Base-by-base conservation (phyloP, 768 basidiomycete genomes). In the Suillus brevipes region DNA sequence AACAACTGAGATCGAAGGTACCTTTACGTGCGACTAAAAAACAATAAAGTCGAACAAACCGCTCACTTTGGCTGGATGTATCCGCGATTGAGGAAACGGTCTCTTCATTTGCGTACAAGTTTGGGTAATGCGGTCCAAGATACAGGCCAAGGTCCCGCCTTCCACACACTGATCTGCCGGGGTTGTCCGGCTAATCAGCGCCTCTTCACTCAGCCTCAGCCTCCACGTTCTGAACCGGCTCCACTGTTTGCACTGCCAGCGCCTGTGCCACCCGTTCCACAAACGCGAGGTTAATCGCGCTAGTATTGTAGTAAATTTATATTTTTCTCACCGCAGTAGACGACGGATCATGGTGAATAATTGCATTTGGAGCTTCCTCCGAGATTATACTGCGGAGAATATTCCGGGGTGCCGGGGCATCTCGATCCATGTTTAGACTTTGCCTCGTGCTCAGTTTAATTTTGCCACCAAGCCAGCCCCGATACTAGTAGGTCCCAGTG, bases 151-250 rank as follows among this genome's bases (percentile, higher is more conserved):
- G 53, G 53, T 10, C 53, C 53, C 53, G 53, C 53, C 53, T 58
- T 40, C 38, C 20, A 55, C 36, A 59, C n/a, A n/a, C n/a, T n/a
- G 36, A 59, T 59, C 25, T 42, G 40, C 40, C 58, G 58, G 40
- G 16, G 40, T 28, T 42, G 12, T 6, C 58, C 58, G 58, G 40
- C 7, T 42, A 59, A 59, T 42, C 28, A 28, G 6, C 10, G 38
- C 58, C 58, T 31, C 52, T 53, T 16, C 18, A 40, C 58, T 42
- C 58, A 59, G 57, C 57, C 57, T 59, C 23, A 58, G 23, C 38
- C 56, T 10, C 10, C 57, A 25, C 16, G 38, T 16, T 40, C 57
- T n/a, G 14, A 16, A 16, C 58, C 58, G 38, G 58, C 58, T 42
- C 58, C 38, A 59, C 18, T 55, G 31, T 18, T 28, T 20, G n/a